A percentile compares a stretch with the other conserved stretches of the same genome.
Evolutionary conservation across 2,329 filamentous ascomycete genomes (phyloP).

Genomic region (Hymenoscyphus albidus): DNA sequence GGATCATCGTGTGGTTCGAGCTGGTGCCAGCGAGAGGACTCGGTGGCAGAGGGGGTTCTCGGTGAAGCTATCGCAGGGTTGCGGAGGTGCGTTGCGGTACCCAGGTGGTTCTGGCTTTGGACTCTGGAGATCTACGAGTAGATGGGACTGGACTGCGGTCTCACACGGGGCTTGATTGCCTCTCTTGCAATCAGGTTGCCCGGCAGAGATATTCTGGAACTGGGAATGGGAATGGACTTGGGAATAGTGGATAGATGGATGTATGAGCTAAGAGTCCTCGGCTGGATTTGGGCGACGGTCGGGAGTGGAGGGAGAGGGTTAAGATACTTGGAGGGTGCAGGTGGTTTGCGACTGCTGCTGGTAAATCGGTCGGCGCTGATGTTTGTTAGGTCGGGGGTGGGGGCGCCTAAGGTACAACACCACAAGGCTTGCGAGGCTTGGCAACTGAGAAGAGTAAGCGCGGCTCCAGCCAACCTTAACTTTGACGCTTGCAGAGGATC

Average conservation of each 20-base stretch:
- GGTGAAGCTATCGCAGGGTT: not conserved
- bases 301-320: not conserved
- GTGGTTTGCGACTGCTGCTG: constrained; percentile 7
- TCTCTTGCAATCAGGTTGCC: constrained; percentile 14
- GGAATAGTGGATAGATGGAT: constrained; percentile 6
- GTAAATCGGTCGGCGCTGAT: not conserved
- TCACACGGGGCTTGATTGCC: constrained; percentile 16
- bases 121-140: not conserved
- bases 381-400: not conserved
- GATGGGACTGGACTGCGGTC: not conserved
- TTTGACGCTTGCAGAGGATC: not conserved
- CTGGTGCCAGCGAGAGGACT: constrained; percentile 10
- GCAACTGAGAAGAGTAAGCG: constrained; percentile 1
- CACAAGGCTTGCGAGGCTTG: constrained; percentile 6
- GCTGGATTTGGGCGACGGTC: not conserved
- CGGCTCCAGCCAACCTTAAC: not conserved
- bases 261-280: not conserved
- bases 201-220: constrained; percentile 3
- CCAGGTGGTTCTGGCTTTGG: not conserved
- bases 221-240: too few species aligned
- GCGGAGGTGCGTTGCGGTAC: not conserved
- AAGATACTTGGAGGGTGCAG: constrained; percentile 1
- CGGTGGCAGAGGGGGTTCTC: constrained; percentile 3
- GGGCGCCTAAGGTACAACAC: constrained; percentile 1
- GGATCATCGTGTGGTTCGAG: constrained; percentile 50